These are phyloP conservation scores for Silene latifolia DNA, from an alignment of 148 eudicot species.

Conservation along the genomic window DNA sequence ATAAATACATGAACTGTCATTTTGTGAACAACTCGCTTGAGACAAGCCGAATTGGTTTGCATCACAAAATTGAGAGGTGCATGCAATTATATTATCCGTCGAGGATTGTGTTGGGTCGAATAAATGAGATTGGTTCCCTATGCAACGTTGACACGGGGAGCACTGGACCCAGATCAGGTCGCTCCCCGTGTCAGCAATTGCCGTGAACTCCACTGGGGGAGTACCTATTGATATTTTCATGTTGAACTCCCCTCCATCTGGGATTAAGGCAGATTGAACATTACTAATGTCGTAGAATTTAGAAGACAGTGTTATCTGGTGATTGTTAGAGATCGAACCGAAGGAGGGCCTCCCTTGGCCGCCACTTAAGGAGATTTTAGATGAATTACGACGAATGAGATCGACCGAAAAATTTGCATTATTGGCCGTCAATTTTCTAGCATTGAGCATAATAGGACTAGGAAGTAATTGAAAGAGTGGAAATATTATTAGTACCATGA, in stretches of 20 bases:
- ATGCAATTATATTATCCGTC: conserved; percentile 17
- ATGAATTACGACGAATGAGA: conserved; percentile 7
- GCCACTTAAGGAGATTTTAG: not conserved
- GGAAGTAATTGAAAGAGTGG: not conserved
- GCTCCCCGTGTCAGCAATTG: conserved; percentile 36
- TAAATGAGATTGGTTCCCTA: conserved; percentile 5
- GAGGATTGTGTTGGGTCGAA: conserved; percentile 29
- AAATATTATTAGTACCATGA: not conserved
- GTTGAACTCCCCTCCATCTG: conserved; percentile 14
- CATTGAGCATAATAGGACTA: conserved; percentile 5
- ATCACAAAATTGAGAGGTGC: conserved; percentile 19
- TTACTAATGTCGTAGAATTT: not conserved
- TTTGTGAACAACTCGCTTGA: not conserved
- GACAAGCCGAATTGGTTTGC: not conserved
- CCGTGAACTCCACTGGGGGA: conserved; percentile 24
- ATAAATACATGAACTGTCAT: not conserved
- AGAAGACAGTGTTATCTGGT: not conserved
- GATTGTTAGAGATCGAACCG: conserved; percentile 15
- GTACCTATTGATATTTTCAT: conserved; percentile 27
- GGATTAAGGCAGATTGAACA: not conserved
- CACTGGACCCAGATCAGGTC: conserved; percentile 39
- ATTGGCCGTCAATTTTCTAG: conserved; percentile 1
- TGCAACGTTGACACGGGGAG: conserved; percentile 25
- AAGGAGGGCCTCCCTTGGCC: not conserved
- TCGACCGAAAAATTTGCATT: not conserved